Evolutionary conservation across 768 basidiomycete genomes (phyloP).

Genomic region (Podaxis sp.): DNA sequence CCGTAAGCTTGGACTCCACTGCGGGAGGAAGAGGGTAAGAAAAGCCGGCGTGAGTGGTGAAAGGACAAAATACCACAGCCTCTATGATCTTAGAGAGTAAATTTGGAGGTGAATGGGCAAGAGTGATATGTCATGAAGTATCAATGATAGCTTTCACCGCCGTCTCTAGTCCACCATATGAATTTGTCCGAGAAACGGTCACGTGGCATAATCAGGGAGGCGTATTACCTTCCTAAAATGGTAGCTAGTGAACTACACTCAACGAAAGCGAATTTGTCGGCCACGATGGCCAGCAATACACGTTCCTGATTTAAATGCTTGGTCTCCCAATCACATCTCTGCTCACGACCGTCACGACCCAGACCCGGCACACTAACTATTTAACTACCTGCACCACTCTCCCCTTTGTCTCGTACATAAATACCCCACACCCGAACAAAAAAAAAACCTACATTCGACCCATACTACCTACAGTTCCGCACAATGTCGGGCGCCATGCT

Average conservation of each 20-base stretch:
- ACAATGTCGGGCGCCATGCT: slow-evolving; percentile 12
- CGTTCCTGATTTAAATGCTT: neutral
- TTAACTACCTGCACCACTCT: neutral
- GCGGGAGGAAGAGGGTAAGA: neutral
- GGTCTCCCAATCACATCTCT: slow-evolving; percentile 3
- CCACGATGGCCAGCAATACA: neutral
- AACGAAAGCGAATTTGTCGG: neutral
- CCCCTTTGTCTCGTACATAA: neutral
- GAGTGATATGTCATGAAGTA: slow-evolving; percentile 6
- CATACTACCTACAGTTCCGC: neutral
- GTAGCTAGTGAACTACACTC: neutral
- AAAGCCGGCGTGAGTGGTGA: neutral
- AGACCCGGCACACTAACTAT: neutral
- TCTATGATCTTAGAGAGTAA: neutral
- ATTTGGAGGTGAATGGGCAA: neutral
- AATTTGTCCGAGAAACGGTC: neutral
- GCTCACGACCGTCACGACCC: slow-evolving; percentile 3
- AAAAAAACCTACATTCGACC: neutral
- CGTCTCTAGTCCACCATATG: neutral
- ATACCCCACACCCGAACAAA: neutral
- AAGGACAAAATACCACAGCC: neutral
- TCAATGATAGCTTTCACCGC: neutral
- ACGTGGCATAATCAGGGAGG: slow-evolving; percentile 2
- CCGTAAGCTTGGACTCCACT: slow-evolving; percentile 4
- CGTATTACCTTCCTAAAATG: neutral